Base-by-base conservation (phyloP, 495 filamentous ascomycete species). In the Penicillium diatomitis region DNA sequence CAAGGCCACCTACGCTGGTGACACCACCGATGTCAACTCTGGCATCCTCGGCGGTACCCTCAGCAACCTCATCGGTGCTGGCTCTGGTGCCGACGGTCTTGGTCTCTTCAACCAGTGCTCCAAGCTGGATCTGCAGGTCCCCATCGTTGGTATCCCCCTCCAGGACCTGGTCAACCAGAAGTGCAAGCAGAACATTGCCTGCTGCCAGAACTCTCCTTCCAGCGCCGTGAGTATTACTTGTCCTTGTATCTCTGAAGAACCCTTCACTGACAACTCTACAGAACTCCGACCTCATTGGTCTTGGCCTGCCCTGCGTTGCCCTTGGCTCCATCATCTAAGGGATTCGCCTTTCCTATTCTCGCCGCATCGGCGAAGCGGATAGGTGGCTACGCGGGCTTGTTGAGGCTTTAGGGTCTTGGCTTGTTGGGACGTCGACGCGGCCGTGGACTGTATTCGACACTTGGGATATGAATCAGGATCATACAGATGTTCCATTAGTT, bases 161-260 rank as follows among this genome's bases (percentile, higher is more conserved):
- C 47, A 66, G 44, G 71, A 77, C 48, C 32, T 73, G 37, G 65
- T 76, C 51, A 66, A 76, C 57, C 66, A 62, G 64, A 56, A 71
- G 58, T 78, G 74, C 68, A 75, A 76, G 64, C 71, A 75, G 70
- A 74, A 70, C 56, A 69, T 73, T 55, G 74, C 72, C 50, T 76
- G 74, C 64, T 78, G 73, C 60, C 68, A 71, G 51, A 60, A 69
- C 60, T 71, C 66, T 39, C 62, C 59, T 30, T 63, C 61, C 51
- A 52, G 47, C 32, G 66, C 73, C 51, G 69, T 68, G 51, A 56
- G 72, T 56, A 42, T 8, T 9, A 31, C 3, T 10, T 30, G 4
- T 8, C 29, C 8, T n/a, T 38, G 5, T 4, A 31, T 10, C 2
- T 9, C 38, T 12, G 8, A 8, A 8, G 8, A 35, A 49, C 38